These are phyloP conservation scores for Gossypioides kirkii DNA, from an alignment of 345 rosid genomes.

Conservation along the genomic window DNA sequence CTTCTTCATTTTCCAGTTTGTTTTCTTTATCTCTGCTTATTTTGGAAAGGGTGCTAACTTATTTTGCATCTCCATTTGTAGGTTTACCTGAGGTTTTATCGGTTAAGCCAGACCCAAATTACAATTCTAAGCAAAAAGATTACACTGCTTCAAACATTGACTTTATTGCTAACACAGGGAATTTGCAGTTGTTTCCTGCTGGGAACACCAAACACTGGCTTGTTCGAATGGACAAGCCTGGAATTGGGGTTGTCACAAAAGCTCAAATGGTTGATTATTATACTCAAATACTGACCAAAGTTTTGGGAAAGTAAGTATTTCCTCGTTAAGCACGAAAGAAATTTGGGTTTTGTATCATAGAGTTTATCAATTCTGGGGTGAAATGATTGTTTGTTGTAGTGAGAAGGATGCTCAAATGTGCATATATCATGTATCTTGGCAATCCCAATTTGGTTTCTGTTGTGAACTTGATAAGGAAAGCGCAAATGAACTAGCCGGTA, in stretches of 20 bases:
- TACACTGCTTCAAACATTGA: constrained; percentile 24
- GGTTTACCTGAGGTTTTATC: constrained; percentile 69
- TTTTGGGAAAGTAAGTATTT: constrained; percentile 63
- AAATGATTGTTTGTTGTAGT: constrained; percentile 32
- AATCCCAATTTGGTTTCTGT: constrained; percentile 64
- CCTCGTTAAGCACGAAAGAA: background rate
- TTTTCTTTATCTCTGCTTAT: background rate
- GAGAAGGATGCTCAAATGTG: constrained; percentile 92
- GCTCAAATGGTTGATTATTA: constrained; percentile 93
- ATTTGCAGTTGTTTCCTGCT: constrained; percentile 46
- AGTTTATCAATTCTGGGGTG: background rate
- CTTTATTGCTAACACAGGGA: constrained; percentile 14
- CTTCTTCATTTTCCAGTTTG: background rate
- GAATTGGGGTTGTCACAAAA: constrained; percentile 71
- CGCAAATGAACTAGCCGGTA: constrained; percentile 67
- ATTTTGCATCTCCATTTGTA: constrained; percentile 21
- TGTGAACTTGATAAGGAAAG: constrained; percentile 78
- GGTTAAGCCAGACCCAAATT: constrained; percentile 56
- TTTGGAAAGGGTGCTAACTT: constrained; percentile 1
- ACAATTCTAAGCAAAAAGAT: constrained; percentile 38
- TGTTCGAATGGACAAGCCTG: constrained; percentile 67
- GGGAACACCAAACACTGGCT: constrained; percentile 68
- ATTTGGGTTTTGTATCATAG: background rate
- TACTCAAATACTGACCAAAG: constrained; percentile 61
- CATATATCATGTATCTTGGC: constrained; percentile 87